Percentiles rank a stretch among this genome's conserved stretches.
These are phyloP conservation scores for Paramecium sonneborni DNA, from an alignment of 73 alveolate genomes.

Conservation along the genomic window DNA sequence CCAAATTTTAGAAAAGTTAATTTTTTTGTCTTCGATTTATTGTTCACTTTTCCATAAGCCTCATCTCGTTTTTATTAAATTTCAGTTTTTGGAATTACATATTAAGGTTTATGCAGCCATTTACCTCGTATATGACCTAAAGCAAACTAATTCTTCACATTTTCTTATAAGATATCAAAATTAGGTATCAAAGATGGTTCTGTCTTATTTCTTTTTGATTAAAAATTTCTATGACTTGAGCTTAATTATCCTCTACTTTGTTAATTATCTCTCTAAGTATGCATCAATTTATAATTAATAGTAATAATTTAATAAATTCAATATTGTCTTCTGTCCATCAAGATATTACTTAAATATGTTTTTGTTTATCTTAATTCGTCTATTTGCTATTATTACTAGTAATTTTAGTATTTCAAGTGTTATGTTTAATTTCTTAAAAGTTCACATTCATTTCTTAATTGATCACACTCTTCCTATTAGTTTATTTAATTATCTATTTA, in stretches of 20 bases:
- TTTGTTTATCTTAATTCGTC: not conserved
- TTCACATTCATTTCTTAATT: not conserved
- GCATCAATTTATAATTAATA: not conserved
- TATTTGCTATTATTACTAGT: not conserved
- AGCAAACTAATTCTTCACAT: conserved; percentile 11
- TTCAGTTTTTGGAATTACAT: conserved; percentile 19
- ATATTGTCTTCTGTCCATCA: not conserved
- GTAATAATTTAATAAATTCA: not conserved
- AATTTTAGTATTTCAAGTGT: not conserved
- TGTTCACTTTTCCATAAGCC: not conserved
- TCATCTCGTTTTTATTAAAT: conserved; percentile 29
- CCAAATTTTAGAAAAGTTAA: conserved; percentile 37
- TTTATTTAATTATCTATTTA: not conserved
- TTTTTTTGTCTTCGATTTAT: conserved; percentile 4
- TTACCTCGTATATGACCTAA: not conserved
- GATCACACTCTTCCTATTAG: not conserved
- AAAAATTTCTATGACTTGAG: not conserved
- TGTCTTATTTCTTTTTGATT: not conserved
- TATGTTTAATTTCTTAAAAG: not conserved
- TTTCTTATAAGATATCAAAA: conserved; percentile 11
- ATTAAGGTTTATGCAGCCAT: conserved; percentile 18
- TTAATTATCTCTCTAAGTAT: not conserved
- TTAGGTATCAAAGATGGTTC: conserved; percentile 9
- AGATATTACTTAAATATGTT: not conserved
- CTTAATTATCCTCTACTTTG: not conserved